Evolutionary conservation across 805 yeast species (phyloP), one percentile per base, ranked within the genome.

Genomic region (Metschnikowia picachoensis): DNA sequence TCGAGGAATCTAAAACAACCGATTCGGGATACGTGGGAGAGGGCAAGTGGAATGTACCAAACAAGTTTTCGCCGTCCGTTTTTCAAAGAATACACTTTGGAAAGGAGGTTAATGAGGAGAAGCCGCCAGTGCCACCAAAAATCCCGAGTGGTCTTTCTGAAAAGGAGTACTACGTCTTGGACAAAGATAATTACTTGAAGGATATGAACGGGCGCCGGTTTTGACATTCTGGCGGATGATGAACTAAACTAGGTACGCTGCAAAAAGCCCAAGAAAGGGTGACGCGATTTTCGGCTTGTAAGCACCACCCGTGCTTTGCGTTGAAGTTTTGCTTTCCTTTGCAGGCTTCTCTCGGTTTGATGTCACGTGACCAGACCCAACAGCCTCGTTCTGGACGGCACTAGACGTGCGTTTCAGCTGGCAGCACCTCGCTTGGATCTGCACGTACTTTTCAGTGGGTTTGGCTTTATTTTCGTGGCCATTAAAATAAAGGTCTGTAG

Each of bases 91-190:
- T 65, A 16, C 40, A 37, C 25, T 61, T 57, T 35, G 66, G 59
- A 30, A 55, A 58, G 28, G 63, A 60, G 13, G 58, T 43, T 37
- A 61, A 55, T 33, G 62, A 56, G 33, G 55, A 58, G 43, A 72
- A 71, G 48, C 76, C 76, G 2, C 51, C 56, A 14, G 73, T 72
- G 8, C 77, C 77, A 2, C 76, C 77, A 1, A 72, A 72, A 51
- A 65, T 71, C 17, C 77, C 77, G 1, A 54, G 58, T 36, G 77
- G 77, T 3, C 51, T 72, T 35, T 60, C 70, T 13, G 76, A 70
- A 36, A 58, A 53, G 53, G 77, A 72, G 49, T 72, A 72, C 48
- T 72, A 70, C 47, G 65, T 69, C 3, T 50, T 72, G 41, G 76
- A 72, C 37, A 65, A 61, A 49, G 74, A 72, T 37, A 65, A 58